Evolutionary conservation across 2,329 filamentous ascomycete genomes (phyloP).

Genomic region (Ceratocystis cubensis): DNA sequence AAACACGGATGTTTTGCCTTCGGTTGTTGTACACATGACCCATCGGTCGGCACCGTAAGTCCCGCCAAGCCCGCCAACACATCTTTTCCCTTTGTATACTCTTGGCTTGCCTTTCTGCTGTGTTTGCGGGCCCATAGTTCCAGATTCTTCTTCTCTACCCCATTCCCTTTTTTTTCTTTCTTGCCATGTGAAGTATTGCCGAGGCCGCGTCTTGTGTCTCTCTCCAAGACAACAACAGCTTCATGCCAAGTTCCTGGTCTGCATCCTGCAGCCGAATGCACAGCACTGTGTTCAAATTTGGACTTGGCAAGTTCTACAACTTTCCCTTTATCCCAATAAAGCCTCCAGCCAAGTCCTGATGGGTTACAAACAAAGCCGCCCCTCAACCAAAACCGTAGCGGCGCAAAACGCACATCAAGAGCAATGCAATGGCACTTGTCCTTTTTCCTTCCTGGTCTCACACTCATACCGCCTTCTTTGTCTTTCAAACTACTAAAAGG

Average conservation of each 20-base stretch:
- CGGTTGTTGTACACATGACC: neutral
- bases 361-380: neutral
- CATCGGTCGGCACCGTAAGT: neutral
- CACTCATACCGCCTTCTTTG: neutral
- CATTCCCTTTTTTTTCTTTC: neutral
- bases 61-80: neutral
- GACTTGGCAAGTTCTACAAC: neutral
- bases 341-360: neutral
- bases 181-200: neutral
- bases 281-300: neutral
- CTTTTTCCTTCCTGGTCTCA: neutral
- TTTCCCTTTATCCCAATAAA: neutral
- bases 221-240: neutral
- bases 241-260: neutral
- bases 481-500: neutral
- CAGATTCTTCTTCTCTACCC: neutral
- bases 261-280: neutral
- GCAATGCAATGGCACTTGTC: neutral
- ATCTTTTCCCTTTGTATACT: neutral
- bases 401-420: neutral
- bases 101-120: neutral
- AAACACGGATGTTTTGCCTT: neutral
- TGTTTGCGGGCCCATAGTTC: neutral
- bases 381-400: neutral
- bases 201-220: neutral